Evolutionary conservation across 2,329 filamentous ascomycete genomes (phyloP).

Genomic region (Didymella exigua): DNA sequence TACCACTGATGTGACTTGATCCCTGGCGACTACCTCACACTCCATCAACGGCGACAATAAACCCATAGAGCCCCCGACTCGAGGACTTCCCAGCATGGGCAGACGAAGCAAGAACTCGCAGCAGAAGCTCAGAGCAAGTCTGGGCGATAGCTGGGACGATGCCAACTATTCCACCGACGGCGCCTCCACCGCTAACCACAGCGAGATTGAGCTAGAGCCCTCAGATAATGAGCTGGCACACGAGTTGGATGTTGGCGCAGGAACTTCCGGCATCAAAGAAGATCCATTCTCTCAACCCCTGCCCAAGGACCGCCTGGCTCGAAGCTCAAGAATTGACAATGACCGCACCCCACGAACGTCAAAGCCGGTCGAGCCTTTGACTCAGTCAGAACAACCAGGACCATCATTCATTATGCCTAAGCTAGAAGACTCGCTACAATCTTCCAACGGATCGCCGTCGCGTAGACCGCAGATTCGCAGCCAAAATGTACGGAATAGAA

Average conservation of each 20-base stretch:
- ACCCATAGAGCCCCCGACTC: too few relatives aligned
- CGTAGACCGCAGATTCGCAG: slow-evolving; percentile 30
- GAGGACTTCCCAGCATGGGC: neutral
- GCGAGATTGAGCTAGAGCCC: slow-evolving; percentile 34
- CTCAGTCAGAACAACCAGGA: slow-evolving; percentile 33
- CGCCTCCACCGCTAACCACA: slow-evolving; percentile 30
- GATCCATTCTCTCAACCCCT: slow-evolving; percentile 10
- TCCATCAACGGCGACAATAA: neutral
- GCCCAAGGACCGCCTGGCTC: slow-evolving; percentile 11
- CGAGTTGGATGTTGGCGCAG: slow-evolving; percentile 17
- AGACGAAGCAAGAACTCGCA: slow-evolving; percentile 20
- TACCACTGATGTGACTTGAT: neutral
- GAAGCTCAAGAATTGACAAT: slow-evolving; percentile 9
- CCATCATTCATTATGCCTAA: slow-evolving; percentile 54
- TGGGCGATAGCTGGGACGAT: slow-evolving; percentile 45
- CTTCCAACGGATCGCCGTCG: slow-evolving; percentile 28
- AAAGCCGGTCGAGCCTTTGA: slow-evolving; percentile 20
- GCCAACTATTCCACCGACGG: slow-evolving; percentile 38
- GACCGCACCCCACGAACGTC: slow-evolving; percentile 13
- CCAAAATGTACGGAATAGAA: slow-evolving; percentile 16
- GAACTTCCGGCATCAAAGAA: slow-evolving; percentile 18
- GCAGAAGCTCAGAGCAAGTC: slow-evolving; percentile 29
- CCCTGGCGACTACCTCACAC: too few relatives aligned
- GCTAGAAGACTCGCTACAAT: slow-evolving; percentile 30
- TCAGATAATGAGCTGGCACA: slow-evolving; percentile 28